Evolutionary conservation across 176 grass and related monocot species (phyloP).

Genomic region (Themeda triandra): DNA sequence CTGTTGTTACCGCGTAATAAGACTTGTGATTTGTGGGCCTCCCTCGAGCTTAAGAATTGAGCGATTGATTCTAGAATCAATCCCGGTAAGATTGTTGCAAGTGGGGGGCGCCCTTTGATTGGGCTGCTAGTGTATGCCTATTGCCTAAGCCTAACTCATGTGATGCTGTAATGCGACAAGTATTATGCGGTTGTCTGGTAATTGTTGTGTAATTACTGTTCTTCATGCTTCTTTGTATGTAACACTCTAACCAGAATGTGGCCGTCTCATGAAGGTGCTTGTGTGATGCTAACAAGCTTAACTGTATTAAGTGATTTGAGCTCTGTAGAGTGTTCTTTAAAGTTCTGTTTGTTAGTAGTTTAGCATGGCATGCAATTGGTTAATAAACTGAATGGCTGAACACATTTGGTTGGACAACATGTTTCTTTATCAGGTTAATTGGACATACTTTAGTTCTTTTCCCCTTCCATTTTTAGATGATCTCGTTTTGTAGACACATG

Average conservation of each 20-base stretch:
- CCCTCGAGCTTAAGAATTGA: slow-evolving; percentile 32
- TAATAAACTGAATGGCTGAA: neutral
- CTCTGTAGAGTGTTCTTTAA: neutral
- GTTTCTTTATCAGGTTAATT: neutral
- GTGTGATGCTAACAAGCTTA: neutral
- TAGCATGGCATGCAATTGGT: neutral
- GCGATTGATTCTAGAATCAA: slow-evolving; percentile 23
- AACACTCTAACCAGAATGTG: neutral
- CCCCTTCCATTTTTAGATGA: neutral
- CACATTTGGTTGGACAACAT: neutral
- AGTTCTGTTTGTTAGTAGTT: neutral
- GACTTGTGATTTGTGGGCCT: slow-evolving; percentile 29
- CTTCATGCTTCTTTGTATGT: slow-evolving; percentile 12
- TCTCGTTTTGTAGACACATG: neutral
- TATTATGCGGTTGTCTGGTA: slow-evolving; percentile 34
- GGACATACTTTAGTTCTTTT: neutral
- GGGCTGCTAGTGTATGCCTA: slow-evolving; percentile 24
- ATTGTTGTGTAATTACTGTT: slow-evolving; percentile 17
- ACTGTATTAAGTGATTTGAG: neutral
- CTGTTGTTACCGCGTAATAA: slow-evolving; percentile 34
- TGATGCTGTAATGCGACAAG: slow-evolving; percentile 19
- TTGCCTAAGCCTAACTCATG: slow-evolving; percentile 17
- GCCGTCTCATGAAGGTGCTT: neutral
- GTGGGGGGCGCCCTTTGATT: slow-evolving; percentile 18
- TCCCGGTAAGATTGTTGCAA: slow-evolving; percentile 19